Evolutionary conservation across 768 basidiomycete species (phyloP).

Genomic region (Boletus reticuloceps): DNA sequence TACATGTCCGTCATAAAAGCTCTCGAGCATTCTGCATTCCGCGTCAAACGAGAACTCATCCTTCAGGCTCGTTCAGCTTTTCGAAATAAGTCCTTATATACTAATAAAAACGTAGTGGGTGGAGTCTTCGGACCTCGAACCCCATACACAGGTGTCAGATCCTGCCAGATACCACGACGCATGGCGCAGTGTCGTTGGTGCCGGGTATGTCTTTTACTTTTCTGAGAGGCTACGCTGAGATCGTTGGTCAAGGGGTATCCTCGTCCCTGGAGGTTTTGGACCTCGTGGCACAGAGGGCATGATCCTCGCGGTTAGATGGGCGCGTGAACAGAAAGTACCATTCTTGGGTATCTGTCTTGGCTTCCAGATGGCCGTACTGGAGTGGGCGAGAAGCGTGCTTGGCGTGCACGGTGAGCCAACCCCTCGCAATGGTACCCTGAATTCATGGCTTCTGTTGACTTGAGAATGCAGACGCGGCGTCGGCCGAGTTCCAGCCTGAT

Average conservation of each 20-base stretch:
- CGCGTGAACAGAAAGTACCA: slow-evolving; percentile 90
- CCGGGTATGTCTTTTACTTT: slow-evolving; percentile 53
- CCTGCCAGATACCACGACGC: slow-evolving; percentile 94
- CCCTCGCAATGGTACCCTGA: neutral
- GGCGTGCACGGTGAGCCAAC: slow-evolving; percentile 55
- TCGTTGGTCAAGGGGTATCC: slow-evolving; percentile 67
- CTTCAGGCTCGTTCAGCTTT: slow-evolving; percentile 59
- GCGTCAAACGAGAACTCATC: slow-evolving; percentile 79
- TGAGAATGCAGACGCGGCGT: slow-evolving; percentile 65
- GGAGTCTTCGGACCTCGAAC: slow-evolving; percentile 89
- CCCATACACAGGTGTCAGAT: slow-evolving; percentile 69
- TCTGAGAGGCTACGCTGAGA: slow-evolving; percentile 9
- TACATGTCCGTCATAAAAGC: slow-evolving; percentile 99
- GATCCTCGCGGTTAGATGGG: slow-evolving; percentile 98
- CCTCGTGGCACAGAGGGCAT: slow-evolving; percentile 93
- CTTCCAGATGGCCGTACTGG: slow-evolving; percentile 95
- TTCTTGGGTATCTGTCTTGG: slow-evolving; percentile 97
- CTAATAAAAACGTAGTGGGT: slow-evolving; percentile 69
- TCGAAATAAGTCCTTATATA: neutral
- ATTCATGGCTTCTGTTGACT: slow-evolving; percentile 9
- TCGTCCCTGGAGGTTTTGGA: slow-evolving; percentile 97
- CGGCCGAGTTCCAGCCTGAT: slow-evolving; percentile 70
- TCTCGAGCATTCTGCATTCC: slow-evolving; percentile 94
- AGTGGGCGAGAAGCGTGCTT: slow-evolving; percentile 88
- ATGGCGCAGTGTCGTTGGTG: slow-evolving; percentile 88